Conservation (phyloP, 371 early-diverging fungal genomes). For the Gilbertella persicaria region DNA sequence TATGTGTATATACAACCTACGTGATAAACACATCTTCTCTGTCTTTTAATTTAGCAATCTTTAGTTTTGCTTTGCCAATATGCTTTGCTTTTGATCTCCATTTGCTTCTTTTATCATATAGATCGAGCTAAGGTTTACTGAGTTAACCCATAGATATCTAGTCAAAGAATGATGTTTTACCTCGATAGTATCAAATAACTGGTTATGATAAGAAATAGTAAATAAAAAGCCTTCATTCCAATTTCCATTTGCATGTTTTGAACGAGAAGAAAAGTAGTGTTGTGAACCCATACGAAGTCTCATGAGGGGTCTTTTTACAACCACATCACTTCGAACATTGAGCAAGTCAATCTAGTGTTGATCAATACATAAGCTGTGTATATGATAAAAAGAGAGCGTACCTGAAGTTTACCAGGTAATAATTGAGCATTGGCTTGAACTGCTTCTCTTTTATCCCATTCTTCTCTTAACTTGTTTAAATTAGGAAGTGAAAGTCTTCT, state of each 20-base stretch:
- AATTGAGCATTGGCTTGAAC: conserved; percentile 23
- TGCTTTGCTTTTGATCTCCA: conserved; percentile 41
- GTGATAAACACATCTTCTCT: conserved; percentile 50
- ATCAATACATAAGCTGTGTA: neutral
- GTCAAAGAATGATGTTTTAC: conserved; percentile 16
- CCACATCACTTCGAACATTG: conserved; percentile 41
- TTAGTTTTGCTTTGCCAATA: conserved; percentile 49
- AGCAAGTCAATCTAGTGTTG: conserved; percentile 42
- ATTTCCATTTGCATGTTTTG: conserved; percentile 37
- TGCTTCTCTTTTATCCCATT: conserved; percentile 34
- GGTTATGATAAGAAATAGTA: conserved; percentile 43
- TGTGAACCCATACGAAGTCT: conserved; percentile 48
- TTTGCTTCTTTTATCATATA: conserved; percentile 44
- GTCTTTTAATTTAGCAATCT: conserved; percentile 34
- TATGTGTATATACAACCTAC: conserved; percentile 23
- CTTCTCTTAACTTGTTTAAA: conserved; percentile 29
- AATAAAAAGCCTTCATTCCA: conserved; percentile 54
- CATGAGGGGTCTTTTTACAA: conserved; percentile 40
- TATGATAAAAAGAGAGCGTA: conserved; percentile 1
- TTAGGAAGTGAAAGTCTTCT: conserved; percentile 43
- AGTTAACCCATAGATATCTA: conserved; percentile 8
- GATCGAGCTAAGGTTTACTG: conserved; percentile 21
- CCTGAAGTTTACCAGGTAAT: conserved; percentile 36
- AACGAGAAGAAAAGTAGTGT: conserved; percentile 41
- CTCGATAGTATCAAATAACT: conserved; percentile 51